Evolutionary conservation across 331 rosid genomes (phyloP), one percentile per base, ranked within the genome.

Genomic region (Phaseolus coccineus): DNA sequence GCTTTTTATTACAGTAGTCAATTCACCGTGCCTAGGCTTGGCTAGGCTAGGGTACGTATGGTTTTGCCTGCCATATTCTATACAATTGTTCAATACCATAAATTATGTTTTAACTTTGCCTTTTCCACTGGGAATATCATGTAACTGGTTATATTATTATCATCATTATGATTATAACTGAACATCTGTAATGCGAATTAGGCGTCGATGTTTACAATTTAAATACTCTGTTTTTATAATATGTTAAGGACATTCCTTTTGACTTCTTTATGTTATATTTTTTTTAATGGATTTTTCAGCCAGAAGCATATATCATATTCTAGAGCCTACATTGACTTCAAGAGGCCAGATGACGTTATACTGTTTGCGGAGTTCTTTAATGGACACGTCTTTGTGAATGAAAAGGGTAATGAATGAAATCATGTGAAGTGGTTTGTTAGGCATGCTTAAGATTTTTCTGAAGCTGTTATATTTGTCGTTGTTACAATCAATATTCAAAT

Each of bases 271-370:
- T 39, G 2, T 35, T 71, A 22, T 80, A 12, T 3, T 46, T 35
- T 62, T 51, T 50, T 65, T 55, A 39, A 69, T 82, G 59, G 14
- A 71, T 72, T 84, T 42, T 88, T 82, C 88, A 88, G 91, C 84
- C 82, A 68, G 68, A 86, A 86, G 73, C 71, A 76, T 72, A 37
- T 40, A 8, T 81, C 88, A 25, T 81, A 76, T 81, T 88, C 89
- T 46, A 88, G 88, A 79, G 91, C 91, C 40, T 88, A 86, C 85
- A 76, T 88, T 79, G 84, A 86, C 82, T 88, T 88, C 82, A 88
- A 88, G 76, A 84, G 53, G 44, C 85, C 88, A 5, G 88, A 86
- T 47, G 91, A 88, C 44, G 91, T 88, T 79, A 25, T 88, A 42
- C 84, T 84, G 50, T 88, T 88, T 2, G 89, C 91, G 0, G 85